Percentiles rank a stretch among this genome's conserved stretches.
Conservation (phyloP, 768 basidiomycete genomes). For the Rhizopogon vinicolor region DNA sequence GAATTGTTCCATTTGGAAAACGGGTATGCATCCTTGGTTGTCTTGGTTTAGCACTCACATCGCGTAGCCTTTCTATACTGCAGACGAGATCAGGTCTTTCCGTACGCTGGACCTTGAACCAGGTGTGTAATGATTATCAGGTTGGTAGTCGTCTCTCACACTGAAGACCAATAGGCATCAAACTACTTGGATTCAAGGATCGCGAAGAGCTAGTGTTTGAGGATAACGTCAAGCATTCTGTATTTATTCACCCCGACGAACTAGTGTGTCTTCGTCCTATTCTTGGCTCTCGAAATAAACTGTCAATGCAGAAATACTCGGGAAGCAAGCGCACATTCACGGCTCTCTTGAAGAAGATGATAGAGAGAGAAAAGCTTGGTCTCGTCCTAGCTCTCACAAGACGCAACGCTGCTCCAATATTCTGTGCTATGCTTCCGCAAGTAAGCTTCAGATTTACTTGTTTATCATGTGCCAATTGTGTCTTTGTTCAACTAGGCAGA, state of each 20-base stretch:
- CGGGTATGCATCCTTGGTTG: conserved; percentile 35
- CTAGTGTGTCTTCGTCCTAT: conserved; percentile 41
- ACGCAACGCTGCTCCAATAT: conserved; percentile 67
- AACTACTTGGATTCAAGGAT: conserved; percentile 90
- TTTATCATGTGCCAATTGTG: not conserved
- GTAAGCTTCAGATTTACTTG: conserved; percentile 29
- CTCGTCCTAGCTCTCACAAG: conserved; percentile 69
- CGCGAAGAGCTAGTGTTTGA: conserved; percentile 67
- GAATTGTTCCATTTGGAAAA: conserved; percentile 46
- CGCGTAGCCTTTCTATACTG: conserved; percentile 72
- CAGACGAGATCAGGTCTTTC: conserved; percentile 79
- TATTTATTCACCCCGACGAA: conserved; percentile 92
- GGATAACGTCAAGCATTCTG: conserved; percentile 88
- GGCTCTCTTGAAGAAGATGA: conserved; percentile 79
- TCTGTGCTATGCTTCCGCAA: conserved; percentile 87
- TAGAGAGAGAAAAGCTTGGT: conserved; percentile 77
- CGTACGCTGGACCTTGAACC: conserved; percentile 78
- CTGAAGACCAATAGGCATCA: conserved; percentile 52
- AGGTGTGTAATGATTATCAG: conserved; percentile 35
- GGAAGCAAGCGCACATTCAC: conserved; percentile 92
- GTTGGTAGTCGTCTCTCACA: not conserved
- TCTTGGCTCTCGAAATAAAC: not conserved
- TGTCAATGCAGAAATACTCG: conserved; percentile 54
- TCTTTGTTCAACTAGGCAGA: conserved; percentile 49
- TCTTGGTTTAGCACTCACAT: not conserved